These are phyloP conservation scores for Drechmeria coniospora DNA, from an alignment of 2,329 filamentous ascomycete species.

Conservation along the genomic window DNA sequence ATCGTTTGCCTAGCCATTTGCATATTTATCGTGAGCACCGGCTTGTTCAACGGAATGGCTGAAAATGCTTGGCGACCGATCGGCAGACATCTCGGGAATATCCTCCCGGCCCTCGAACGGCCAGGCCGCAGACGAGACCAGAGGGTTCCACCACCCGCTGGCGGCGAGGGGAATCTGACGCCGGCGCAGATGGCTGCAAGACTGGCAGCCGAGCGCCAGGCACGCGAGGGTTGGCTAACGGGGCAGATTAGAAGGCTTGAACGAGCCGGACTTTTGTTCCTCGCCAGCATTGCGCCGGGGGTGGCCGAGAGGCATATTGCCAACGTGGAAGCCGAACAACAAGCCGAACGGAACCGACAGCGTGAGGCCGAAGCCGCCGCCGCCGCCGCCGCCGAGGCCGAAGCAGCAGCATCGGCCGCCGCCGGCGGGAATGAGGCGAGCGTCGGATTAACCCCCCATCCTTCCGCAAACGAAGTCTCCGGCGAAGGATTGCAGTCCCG, in stretches of 20 bases:
- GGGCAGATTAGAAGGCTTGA: constrained; percentile 37
- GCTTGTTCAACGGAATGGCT: constrained; percentile 37
- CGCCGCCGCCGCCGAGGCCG: constrained; percentile 17
- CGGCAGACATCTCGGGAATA: constrained; percentile 40
- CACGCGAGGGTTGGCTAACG: constrained; percentile 16
- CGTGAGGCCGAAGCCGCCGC: constrained; percentile 26
- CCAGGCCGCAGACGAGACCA: constrained; percentile 10
- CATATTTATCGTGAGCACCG: constrained; percentile 45
- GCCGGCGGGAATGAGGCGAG: constrained; percentile 5
- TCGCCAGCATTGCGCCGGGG: constrained; percentile 51
- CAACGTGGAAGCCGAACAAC: constrained; percentile 36
- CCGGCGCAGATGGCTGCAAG: constrained; percentile 38
- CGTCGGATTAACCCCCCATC: too few species aligned
- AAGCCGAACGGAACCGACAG: constrained; percentile 25
- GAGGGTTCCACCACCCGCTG: constrained; percentile 11
- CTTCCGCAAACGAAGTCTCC: too few species aligned
- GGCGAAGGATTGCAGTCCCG: too few species aligned
- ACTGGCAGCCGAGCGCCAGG: constrained; percentile 26
- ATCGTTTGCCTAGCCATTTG: constrained; percentile 36
- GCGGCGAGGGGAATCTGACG: constrained; percentile 19
- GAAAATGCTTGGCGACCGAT: constrained; percentile 41
- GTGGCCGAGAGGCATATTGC: constrained; percentile 51
- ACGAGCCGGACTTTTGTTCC: constrained; percentile 44
- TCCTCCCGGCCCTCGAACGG: constrained; percentile 36
- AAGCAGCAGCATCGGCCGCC: constrained; percentile 11